These are phyloP conservation scores for Botrytis aclada DNA, from an alignment of 2,329 filamentous ascomycete genomes.

Conservation along the genomic window DNA sequence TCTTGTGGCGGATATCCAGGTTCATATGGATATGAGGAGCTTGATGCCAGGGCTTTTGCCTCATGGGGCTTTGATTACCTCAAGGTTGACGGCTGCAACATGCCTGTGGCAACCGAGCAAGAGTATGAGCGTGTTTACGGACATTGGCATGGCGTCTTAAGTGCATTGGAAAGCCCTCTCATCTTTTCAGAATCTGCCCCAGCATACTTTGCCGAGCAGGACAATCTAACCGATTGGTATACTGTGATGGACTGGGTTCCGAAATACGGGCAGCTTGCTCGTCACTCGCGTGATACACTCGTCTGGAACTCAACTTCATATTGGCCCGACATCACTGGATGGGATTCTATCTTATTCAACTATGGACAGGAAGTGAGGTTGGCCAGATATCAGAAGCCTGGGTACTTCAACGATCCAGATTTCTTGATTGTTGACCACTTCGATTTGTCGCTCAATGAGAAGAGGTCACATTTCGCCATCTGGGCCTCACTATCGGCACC, in stretches of 20 bases:
- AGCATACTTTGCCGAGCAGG: slow-evolving; percentile 49
- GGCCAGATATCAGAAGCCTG: slow-evolving; percentile 37
- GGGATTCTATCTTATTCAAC: slow-evolving; percentile 49
- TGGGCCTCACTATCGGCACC: slow-evolving; percentile 35
- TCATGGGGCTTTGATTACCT: slow-evolving; percentile 59
- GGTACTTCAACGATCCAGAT: slow-evolving; percentile 40
- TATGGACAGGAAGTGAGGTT: slow-evolving; percentile 41
- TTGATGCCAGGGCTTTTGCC: slow-evolving; percentile 53
- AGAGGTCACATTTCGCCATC: slow-evolving; percentile 33
- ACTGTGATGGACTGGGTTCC: slow-evolving; percentile 47
- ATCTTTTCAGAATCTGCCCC: slow-evolving; percentile 40
- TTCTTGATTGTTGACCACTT: slow-evolving; percentile 35
- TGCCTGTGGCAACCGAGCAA: slow-evolving; percentile 37
- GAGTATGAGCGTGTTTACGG: slow-evolving; percentile 43
- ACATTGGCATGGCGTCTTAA: slow-evolving; percentile 43
- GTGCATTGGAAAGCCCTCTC: slow-evolving; percentile 35
- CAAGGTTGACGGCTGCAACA: slow-evolving; percentile 57
- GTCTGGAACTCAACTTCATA: slow-evolving; percentile 32
- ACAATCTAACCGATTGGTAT: slow-evolving; percentile 42
- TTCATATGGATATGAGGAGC: slow-evolving; percentile 53
- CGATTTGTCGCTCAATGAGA: slow-evolving; percentile 31
- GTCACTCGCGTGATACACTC: slow-evolving; percentile 38
- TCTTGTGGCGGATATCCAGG: slow-evolving; percentile 57
- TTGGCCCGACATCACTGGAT: slow-evolving; percentile 37
- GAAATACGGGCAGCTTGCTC: slow-evolving; percentile 39